Percentiles rank a stretch among this genome's conserved stretches.
Conservation (phyloP, 140 eudicot genomes). For the Flaveria floridana region DNA sequence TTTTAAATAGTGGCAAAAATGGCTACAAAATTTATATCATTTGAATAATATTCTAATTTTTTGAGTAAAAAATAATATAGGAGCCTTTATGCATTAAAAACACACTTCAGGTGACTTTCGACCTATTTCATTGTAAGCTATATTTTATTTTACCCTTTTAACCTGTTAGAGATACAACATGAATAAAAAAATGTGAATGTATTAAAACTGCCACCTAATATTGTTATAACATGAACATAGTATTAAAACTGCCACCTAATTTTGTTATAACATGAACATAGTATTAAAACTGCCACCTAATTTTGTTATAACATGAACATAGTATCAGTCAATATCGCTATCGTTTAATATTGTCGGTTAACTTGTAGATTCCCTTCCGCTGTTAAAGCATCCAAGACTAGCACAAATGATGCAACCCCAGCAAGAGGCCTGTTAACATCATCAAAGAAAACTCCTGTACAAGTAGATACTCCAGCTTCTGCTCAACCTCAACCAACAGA, state of each 20-base stretch:
- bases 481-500: conserved; percentile 43
- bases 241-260: too few species aligned
- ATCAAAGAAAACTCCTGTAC: conserved; percentile 53
- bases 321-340: conserved; percentile 1
- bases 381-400: conserved; percentile 44
- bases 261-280: conserved; percentile 8
- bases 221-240: too few species aligned
- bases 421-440: conserved; percentile 56
- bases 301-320: conserved; percentile 7
- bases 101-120: neutral
- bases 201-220: neutral
- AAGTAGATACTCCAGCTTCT: conserved; percentile 37
- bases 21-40: neutral
- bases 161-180: neutral
- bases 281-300: neutral
- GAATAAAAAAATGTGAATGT: neutral
- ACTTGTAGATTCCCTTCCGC: conserved; percentile 69
- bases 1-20: neutral
- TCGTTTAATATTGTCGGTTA: conserved; percentile 23
- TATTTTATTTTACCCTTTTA: neutral
- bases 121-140: conserved; percentile 9
- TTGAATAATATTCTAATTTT: neutral
- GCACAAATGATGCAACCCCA: conserved; percentile 56
- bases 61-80: neutral
- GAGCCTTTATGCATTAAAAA: neutral